These are phyloP conservation scores for Crassisporium funariophilum DNA, from an alignment of 768 basidiomycete species.

Conservation along the genomic window DNA sequence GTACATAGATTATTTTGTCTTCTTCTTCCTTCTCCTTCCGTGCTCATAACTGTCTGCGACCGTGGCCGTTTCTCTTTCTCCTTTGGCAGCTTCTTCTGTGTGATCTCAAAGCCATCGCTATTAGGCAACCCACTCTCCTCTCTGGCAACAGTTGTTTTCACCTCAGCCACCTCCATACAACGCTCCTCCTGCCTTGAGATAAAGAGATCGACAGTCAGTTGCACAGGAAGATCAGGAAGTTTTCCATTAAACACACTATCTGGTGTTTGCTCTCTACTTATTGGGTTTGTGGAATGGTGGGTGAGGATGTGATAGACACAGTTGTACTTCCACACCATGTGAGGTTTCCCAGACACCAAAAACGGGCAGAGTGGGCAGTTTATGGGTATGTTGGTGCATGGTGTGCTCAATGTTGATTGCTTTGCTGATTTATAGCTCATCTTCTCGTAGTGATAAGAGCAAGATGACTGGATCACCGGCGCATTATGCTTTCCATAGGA, in stretches of 20 bases:
- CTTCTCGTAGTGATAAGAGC: neutral
- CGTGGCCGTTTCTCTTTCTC: slow-evolving; percentile 1
- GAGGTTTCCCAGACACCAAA: neutral
- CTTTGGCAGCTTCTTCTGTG: neutral
- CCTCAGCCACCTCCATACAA: neutral
- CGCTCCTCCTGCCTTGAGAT: slow-evolving; percentile 6
- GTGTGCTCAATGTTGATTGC: neutral
- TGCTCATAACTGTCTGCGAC: neutral
- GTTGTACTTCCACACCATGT: slow-evolving; percentile 4
- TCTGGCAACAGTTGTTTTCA: neutral
- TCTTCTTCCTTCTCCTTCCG: neutral
- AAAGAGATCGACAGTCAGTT: slow-evolving; percentile 4
- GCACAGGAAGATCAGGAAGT: neutral
- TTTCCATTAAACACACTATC: no score
- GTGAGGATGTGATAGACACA: neutral
- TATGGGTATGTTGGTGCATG: neutral
- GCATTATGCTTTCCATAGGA: neutral
- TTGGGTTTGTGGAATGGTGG: no score
- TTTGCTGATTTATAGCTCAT: neutral
- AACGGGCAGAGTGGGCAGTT: neutral
- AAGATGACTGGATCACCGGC: neutral
- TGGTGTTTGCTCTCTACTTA: no score
- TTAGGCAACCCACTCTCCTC: slow-evolving; percentile 3
- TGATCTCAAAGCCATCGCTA: slow-evolving; percentile 1
- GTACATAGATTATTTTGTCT: neutral